Conservation (phyloP, 331 rosid genomes). For the Telfairia occidentalis region DNA sequence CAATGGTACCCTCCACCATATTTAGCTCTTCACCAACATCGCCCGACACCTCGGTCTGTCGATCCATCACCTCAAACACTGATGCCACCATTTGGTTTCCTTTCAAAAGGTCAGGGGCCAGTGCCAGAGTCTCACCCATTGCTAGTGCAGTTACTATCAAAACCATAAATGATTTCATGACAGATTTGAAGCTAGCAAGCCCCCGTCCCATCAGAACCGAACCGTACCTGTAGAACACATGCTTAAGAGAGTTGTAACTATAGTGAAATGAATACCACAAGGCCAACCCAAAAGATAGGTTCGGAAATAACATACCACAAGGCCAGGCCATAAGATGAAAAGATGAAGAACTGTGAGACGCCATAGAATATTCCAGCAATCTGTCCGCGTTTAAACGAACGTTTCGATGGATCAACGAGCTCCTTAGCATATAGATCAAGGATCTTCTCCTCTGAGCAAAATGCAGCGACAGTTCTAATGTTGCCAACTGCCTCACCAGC, state of each 20-base stretch:
- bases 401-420: slow-evolving; percentile 72
- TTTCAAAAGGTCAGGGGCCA: slow-evolving; percentile 88
- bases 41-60: slow-evolving; percentile 47
- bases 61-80: slow-evolving; percentile 68
- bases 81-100: slow-evolving; percentile 97
- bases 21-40: slow-evolving; percentile 63
- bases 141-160: slow-evolving; percentile 83
- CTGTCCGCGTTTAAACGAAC: slow-evolving; percentile 73
- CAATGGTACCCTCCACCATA: slow-evolving; percentile 77
- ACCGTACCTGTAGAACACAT: slow-evolving; percentile 61
- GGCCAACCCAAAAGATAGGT: slow-evolving; percentile 69
- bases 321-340: slow-evolving; percentile 91
- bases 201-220: slow-evolving; percentile 81
- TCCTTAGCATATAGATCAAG: slow-evolving; percentile 61
- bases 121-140: slow-evolving; percentile 84
- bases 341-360: slow-evolving; percentile 83
- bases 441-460: slow-evolving; percentile 80
- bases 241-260: background rate
- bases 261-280: slow-evolving; percentile 43
- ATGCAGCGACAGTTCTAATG: slow-evolving; percentile 87
- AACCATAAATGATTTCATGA: slow-evolving; percentile 91
- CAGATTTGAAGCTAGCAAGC: slow-evolving; percentile 76
- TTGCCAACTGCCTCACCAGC: slow-evolving; percentile 98
- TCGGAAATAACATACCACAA: slow-evolving; percentile 48
- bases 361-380: slow-evolving; percentile 86